Percentiles rank a stretch among this genome's conserved stretches.
Evolutionary conservation across 345 rosid species (phyloP).

Genomic region (Carallia pectinifolia): DNA sequence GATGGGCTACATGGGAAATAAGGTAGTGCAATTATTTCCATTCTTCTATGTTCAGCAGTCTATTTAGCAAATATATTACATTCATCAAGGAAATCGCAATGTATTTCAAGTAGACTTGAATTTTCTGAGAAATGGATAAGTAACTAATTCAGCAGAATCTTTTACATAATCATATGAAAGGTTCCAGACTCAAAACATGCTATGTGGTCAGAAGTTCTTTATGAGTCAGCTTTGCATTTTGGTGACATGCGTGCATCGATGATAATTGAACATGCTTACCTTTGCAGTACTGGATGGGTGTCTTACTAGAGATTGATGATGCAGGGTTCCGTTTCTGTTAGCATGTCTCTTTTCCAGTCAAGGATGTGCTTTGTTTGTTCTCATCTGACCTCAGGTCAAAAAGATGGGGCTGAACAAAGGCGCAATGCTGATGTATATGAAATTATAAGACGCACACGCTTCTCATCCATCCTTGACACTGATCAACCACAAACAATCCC

Average conservation of each 20-base stretch:
- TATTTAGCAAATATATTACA: neutral
- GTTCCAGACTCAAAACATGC: no score
- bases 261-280: constrained; percentile 4
- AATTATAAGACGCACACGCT: constrained; percentile 72
- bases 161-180: no score
- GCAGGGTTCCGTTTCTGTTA: constrained; percentile 97
- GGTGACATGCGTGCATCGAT: neutral
- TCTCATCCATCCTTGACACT: constrained; percentile 62
- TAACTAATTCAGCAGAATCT: no score
- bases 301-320: constrained; percentile 29
- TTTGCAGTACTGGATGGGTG: constrained; percentile 8
- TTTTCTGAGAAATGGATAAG: no score
- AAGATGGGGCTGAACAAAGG: constrained; percentile 81
- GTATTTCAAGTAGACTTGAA: no score
- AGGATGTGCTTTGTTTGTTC: constrained; percentile 95
- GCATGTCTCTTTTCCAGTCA: constrained; percentile 93
- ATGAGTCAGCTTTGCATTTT: no score
- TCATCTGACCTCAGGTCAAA: constrained; percentile 97
- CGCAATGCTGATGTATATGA: constrained; percentile 89
- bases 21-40: constrained; percentile 48
- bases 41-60: neutral
- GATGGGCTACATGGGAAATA: constrained; percentile 99
- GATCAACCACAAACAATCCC: constrained; percentile 82
- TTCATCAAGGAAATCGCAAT: neutral
- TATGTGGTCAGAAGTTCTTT: no score